These are phyloP conservation scores for Nemania bipapillata DNA, from an alignment of 2,329 filamentous ascomycete genomes.

Conservation along the genomic window DNA sequence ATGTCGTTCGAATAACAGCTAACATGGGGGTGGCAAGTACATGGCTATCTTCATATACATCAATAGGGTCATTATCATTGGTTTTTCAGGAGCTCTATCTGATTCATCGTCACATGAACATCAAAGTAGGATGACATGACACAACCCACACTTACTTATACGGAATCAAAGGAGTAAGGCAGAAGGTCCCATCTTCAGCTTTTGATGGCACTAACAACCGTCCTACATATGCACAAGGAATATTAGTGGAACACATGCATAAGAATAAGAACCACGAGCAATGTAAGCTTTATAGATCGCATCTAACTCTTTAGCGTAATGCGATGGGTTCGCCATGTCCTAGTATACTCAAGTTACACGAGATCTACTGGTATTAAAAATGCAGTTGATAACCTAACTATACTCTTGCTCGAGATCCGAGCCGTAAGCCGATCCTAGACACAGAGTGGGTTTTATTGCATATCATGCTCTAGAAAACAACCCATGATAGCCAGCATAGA, in stretches of 20 bases:
- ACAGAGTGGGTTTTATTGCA: no score
- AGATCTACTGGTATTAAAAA: not conserved
- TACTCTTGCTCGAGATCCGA: not conserved
- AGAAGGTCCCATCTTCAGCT: not conserved
- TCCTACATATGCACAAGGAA: no score
- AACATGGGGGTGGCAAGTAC: not conserved
- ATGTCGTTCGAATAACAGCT: not conserved
- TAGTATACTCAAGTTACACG: not conserved
- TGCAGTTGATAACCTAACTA: not conserved
- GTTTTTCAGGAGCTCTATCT: not conserved
- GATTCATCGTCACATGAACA: not conserved
- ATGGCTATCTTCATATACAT: not conserved
- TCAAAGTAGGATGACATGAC: not conserved
- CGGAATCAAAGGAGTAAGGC: not conserved
- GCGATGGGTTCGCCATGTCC: not conserved
- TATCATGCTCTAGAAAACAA: no score
- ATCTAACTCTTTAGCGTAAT: not conserved
- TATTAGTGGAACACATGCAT: no score
- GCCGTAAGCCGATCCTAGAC: no score
- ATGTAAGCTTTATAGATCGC: not conserved
- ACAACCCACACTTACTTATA: not conserved
- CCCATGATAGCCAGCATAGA: not conserved
- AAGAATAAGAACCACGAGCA: not conserved
- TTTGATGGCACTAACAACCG: not conserved
- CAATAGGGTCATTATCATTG: not conserved